These are phyloP conservation scores for Lignosus rhinocerotis DNA, from an alignment of 1,284 basidiomycete species.

Conservation along the genomic window DNA sequence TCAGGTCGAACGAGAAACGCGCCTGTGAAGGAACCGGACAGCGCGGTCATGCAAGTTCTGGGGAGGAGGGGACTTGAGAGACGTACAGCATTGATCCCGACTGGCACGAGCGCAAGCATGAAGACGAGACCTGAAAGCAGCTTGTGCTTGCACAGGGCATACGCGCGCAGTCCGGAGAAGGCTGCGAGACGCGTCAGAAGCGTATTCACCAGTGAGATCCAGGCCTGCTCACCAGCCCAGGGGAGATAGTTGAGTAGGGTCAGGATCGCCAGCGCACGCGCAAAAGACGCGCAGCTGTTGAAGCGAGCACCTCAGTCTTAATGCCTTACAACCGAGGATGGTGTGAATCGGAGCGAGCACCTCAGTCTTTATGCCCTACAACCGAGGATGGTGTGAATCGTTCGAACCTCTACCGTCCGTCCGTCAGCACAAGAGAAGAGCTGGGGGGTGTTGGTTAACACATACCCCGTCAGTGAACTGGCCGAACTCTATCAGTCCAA, in stretches of 20 bases:
- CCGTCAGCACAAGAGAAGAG: not conserved
- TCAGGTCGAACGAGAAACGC: not conserved
- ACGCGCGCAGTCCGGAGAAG: not conserved
- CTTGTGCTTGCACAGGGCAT: not conserved
- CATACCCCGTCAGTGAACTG: not conserved
- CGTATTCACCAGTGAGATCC: too few relatives aligned
- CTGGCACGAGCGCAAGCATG: not conserved
- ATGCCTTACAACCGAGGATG: not conserved
- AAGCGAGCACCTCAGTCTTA: not conserved
- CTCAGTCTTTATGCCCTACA: too few relatives aligned
- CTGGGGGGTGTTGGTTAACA: not conserved
- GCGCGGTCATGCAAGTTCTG: not conserved
- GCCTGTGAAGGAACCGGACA: not conserved
- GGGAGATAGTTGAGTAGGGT: not conserved
- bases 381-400: not conserved
- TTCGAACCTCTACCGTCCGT: not conserved
- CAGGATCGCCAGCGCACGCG: not conserved
- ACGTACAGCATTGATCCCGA: not conserved
- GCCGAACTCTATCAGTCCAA: not conserved
- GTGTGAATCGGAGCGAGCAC: not conserved
- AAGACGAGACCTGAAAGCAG: not conserved
- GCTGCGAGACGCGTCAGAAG: not conserved
- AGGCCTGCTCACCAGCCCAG: not conserved
- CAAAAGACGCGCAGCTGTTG: not conserved
- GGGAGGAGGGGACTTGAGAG: not conserved